Base-by-base conservation (phyloP, 2,329 filamentous ascomycete species). In the Cryphonectria nitschkei region DNA sequence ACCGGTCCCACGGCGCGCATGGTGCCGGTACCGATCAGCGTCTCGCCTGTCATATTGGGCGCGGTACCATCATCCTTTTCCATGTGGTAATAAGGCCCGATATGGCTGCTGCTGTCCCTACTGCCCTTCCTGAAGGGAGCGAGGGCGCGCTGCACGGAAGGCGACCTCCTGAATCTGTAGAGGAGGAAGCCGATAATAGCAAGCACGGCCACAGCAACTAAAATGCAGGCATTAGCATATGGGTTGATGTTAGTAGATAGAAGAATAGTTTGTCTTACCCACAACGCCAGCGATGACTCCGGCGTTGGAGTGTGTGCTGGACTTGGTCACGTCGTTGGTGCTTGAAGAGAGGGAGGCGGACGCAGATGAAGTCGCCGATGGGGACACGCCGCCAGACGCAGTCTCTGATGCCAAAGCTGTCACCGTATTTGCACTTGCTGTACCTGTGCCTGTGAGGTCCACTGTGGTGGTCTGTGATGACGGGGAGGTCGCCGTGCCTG, bases 11-110 rank as follows among this genome's bases (percentile, higher is more conserved):
- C 14, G 29, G 29, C 54, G 26, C 54, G 66, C 65, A 37, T 34
- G 19, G 41, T 50, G 37, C 34, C 41, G 41, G 52, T 54, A 32
- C 26, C 41, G 9, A 68, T 29, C 26, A 68, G 67, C 14, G 67
- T 68, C 43, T 68, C 67, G 56, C 56, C 56, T 13, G 67, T 68
- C 67, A 68, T 63, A 7, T 68, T 68, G 22, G n/a, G 67, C 29
- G 56, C 67, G 32, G 41, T 19, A 22, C 22, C 58, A 4, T 29
- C 67, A 29, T 41, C 29, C 43, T 68, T 63, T 19, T 63, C 67
- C 43, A 68, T 68, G 67, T 63, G 52, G 19, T 62, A 41, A 19
- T 63, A 68, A 6, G 67, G 67, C 14, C 67, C 56, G 11, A 22
- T 41, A n/a, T 61, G 43, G 37, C 13, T 14, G 39, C 13, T 14